Base-by-base conservation (phyloP, 1,284 basidiomycete species). In the Ustilago esculenta region DNA sequence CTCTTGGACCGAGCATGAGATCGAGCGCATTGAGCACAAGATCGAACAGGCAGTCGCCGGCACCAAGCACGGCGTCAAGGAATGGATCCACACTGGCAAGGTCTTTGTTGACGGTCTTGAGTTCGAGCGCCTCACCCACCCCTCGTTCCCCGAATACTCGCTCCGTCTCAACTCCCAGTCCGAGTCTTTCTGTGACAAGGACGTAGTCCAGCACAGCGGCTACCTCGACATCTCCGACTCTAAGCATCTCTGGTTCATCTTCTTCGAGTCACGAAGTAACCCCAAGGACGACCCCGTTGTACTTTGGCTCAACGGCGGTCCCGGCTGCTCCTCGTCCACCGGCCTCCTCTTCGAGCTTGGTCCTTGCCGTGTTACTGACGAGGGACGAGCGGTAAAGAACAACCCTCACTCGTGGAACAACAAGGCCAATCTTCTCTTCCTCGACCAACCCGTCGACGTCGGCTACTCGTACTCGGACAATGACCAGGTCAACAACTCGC, bases 301-400 rank as follows among this genome's bases (percentile, higher is more conserved):
- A 24, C 85, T 96, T 53, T 95, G 94, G 94, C 85, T 94, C 36
- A 94, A 92, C 75, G 92, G 92, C 41, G 91, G 91, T 5, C 90
- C 91, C 14, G 90, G 80, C 48, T 75, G 78, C 64, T 81, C 75
- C 27, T 77, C 76, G 18, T 72, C 72, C 44, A 75, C 73, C 33
- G 80, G 80, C 86, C 69, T 90, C 87, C n/a, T 90, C 88, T 83
- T 93, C 68, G 92, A 97, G 83, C 88, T 96, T 30, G 92, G 93
- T 0, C 92, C 92, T 0, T 95, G 92, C 84, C 84, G 84, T 29
- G 85, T 95, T 69, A 83, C 84, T 9, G 84, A 92, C 54, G 85
- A 89, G 4, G 91, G 91, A 33, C 84, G 84, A 48, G 87, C 87
- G 76, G 90, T 89, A 21, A 89, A 87, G 8, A 82, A 83, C 77